A percentile compares a stretch with the other conserved stretches of the same genome.
These are phyloP conservation scores for Neofusicoccum cordaticola DNA, from an alignment of 2,329 filamentous ascomycete species.

Conservation along the genomic window DNA sequence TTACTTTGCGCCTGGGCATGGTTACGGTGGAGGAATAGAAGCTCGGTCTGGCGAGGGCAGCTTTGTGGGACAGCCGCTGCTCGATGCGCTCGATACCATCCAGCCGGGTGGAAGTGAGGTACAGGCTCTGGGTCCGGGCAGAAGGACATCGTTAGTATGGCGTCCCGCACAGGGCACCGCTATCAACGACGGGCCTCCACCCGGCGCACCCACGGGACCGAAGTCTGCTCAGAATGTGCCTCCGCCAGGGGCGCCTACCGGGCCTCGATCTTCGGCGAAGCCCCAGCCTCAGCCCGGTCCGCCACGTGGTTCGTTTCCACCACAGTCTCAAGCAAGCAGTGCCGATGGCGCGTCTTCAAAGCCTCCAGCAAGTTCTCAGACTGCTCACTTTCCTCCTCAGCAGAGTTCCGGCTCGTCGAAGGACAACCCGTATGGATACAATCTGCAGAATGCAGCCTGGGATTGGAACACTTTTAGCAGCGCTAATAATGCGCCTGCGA, in stretches of 20 bases:
- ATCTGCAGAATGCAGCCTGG: conserved; percentile 5
- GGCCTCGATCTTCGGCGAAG: background rate
- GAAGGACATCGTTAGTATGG: background rate
- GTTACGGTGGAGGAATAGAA: background rate
- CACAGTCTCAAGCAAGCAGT: background rate
- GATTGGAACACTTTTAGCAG: conserved; percentile 2
- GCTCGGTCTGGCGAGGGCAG: background rate
- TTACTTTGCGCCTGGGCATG: background rate
- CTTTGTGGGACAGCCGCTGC: conserved; percentile 18
- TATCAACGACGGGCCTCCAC: background rate
- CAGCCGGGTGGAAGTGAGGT: background rate
- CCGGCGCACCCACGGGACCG: background rate
- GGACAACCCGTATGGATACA: background rate
- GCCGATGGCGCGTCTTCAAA: no score
- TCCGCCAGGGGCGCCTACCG: background rate
- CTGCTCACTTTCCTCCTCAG: background rate
- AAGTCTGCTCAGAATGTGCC: background rate
- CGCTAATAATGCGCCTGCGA: background rate
- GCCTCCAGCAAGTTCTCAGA: background rate
- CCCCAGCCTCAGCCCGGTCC: background rate
- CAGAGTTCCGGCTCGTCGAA: background rate
- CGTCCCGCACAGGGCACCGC: background rate
- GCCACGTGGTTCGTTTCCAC: background rate
- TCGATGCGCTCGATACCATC: conserved; percentile 6
- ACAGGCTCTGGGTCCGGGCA: background rate